A percentile compares a stretch with the other conserved stretches of the same genome.
These are phyloP conservation scores for Quercus mongolica DNA, from an alignment of 306 rosid species.

Conservation along the genomic window DNA sequence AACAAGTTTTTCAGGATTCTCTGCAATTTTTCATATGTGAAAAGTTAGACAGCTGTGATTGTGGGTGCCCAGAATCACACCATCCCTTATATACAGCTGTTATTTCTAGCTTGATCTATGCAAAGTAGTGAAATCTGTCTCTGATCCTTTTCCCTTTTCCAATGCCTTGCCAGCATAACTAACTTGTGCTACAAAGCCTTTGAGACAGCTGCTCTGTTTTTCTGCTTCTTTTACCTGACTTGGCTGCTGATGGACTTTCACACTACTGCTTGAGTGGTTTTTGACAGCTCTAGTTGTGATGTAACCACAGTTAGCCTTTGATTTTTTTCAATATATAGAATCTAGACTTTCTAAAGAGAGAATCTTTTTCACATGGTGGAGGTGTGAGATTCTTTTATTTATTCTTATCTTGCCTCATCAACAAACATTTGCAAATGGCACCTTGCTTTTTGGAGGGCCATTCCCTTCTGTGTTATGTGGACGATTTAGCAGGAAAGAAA, in stretches of 20 bases:
- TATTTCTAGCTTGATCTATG: not conserved
- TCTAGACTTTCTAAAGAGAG: not conserved
- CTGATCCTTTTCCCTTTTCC: not conserved
- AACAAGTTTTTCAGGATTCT: not conserved
- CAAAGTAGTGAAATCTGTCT: not conserved
- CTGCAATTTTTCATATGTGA: not conserved
- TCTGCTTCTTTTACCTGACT: not conserved
- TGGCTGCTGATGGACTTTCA: not conserved
- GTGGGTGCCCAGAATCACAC: not conserved
- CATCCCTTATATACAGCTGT: not conserved
- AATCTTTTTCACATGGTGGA: not conserved
- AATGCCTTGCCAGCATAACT: not conserved
- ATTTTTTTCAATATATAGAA: not conserved
- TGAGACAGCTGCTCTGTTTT: not conserved
- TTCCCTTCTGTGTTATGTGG: no score
- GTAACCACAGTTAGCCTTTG: no score
- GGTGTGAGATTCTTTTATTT: not conserved
- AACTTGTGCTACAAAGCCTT: not conserved
- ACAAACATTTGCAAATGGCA: not conserved
- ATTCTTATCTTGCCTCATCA: not conserved
- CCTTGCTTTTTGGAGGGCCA: not conserved
- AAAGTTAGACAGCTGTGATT: not conserved
- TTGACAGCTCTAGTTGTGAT: not conserved
- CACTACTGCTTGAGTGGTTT: not conserved
- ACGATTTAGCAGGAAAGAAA: no score